phyloP scores from a whole-genome alignment of 1,284 basidiomycete species.

The Farysia itapuensis region DNA sequence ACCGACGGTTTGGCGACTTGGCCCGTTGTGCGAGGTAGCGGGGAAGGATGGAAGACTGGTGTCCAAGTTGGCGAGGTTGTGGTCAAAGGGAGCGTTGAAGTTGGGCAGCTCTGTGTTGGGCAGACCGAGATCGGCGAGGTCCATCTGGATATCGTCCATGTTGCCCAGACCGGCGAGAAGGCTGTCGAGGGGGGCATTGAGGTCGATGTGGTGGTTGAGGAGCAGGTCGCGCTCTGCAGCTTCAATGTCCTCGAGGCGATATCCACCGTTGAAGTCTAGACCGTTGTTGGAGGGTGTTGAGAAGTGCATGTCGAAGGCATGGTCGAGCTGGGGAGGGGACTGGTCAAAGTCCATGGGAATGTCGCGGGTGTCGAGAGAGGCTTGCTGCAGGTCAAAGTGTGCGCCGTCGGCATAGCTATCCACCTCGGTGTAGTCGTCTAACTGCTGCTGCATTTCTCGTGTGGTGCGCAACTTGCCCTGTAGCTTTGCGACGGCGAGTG shows the following conservation, averaged over 20 bases:
- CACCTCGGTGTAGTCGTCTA: too few relatives aligned
- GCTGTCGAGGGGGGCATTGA: constrained; percentile 40
- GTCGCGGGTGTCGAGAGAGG: constrained; percentile 25
- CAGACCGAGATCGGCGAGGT: constrained; percentile 23
- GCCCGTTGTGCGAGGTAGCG: constrained; percentile 2
- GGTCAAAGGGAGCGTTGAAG: constrained; percentile 38
- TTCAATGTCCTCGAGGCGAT: constrained; percentile 39
- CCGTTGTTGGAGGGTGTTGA: not conserved
- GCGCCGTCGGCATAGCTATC: too few relatives aligned
- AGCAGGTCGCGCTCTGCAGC: constrained; percentile 36
- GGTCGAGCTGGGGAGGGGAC: constrained; percentile 9
- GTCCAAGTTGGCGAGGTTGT: constrained; percentile 6
- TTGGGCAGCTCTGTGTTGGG: constrained; percentile 15
- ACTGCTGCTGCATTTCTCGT: constrained; percentile 34
- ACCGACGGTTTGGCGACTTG: constrained; percentile 4
- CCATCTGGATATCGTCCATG: constrained; percentile 39
- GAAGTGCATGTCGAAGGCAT: constrained; percentile 1
- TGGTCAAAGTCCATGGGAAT: constrained; percentile 17
- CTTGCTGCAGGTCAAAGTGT: constrained; percentile 25
- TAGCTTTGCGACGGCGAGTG: constrained; percentile 31
- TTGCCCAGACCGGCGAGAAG: constrained; percentile 33
- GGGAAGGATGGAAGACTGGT: too few relatives aligned
- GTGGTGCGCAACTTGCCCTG: constrained; percentile 29
- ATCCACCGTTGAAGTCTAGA: constrained; percentile 3
- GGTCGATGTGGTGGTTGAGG: constrained; percentile 37